Evolutionary conservation across 768 basidiomycete genomes (phyloP), one percentile per base, ranked within the genome.

Genomic region (Kwoniella sp.): DNA sequence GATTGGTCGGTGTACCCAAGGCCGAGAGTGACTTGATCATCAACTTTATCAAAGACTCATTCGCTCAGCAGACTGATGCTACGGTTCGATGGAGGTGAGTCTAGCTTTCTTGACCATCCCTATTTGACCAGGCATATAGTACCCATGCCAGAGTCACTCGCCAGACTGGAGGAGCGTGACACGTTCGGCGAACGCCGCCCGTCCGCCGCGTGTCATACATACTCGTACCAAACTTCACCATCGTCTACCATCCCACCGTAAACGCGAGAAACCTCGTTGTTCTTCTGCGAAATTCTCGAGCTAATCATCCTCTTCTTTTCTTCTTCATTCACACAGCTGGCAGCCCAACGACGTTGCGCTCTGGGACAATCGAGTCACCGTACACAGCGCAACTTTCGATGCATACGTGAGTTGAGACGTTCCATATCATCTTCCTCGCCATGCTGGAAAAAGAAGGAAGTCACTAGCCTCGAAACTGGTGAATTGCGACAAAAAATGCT

Each of bases 281-380:
- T 33, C 5, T 33, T 33, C 33, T 13, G 33, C 17, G 7, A 19
- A 44, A 19, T 3, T 19, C 4, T 19, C 4, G 37, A 49, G 58
- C 50, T 53, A 53, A 51, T 29, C 47, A 10, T n/a, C 27, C 19
- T 7, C 30, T 22, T 30, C 2, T 1, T 54, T 55, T 22, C 21
- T 30, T 33, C 22, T 24, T 15, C 37, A 22, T 24, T 17, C 15
- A 5, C 17, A 2, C 44, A 85, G 83, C 66, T 91, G 90, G 90
- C 84, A 88, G 74, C 81, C 83, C 37, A 86, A 90, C 74, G 88
- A 88, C 46, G 81, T 91, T 56, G 90, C 89, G n/a, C 83, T 91
- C 77, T 92, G 91, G 90, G 90, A 92, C 72, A 91, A 91, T 79
- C 83, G 90, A 78, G 56, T 90, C 63, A 87, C 87, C 44, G 89